Percentiles rank a stretch among this genome's conserved stretches.
Evolutionary conservation across 148 eudicot genomes (phyloP).

Genomic region (Selenicereus undatus): DNA sequence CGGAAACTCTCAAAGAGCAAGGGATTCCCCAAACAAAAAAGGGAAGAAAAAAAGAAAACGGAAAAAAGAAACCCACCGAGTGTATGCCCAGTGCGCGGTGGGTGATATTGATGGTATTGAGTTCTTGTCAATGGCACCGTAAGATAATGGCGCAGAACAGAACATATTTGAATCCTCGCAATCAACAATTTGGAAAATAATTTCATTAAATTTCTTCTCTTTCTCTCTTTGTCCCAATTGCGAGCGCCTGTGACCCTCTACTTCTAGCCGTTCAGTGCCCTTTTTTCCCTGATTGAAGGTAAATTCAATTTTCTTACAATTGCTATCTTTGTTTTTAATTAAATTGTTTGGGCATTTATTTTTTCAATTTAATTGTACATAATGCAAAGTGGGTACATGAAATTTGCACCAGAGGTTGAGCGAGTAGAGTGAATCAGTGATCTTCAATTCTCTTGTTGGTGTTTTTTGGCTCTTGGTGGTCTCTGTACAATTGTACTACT

Average conservation of each 20-base stretch:
- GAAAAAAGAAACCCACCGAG: background rate
- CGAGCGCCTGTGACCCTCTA: too few relatives aligned
- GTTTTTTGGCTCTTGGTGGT: background rate
- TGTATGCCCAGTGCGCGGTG: background rate
- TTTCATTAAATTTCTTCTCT: too few relatives aligned
- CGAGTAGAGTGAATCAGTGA: background rate
- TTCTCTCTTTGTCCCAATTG: too few relatives aligned
- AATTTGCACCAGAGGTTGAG: background rate
- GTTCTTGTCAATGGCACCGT: background rate
- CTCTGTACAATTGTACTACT: background rate
- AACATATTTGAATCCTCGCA: background rate
- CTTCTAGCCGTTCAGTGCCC: background rate
- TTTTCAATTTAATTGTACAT: background rate
- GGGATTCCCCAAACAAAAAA: too few relatives aligned
- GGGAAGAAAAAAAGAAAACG: too few relatives aligned
- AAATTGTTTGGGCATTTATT: background rate
- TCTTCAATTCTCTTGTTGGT: background rate
- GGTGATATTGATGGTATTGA: background rate
- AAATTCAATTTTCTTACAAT: background rate
- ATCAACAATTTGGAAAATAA: too few relatives aligned
- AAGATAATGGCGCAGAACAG: background rate
- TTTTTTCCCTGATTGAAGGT: background rate
- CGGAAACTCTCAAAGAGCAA: too few relatives aligned
- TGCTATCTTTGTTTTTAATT: background rate
- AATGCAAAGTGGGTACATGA: background rate